Conservation (phyloP, 108 stramenopile genomes). For the Nitzschia putrida region DNA sequence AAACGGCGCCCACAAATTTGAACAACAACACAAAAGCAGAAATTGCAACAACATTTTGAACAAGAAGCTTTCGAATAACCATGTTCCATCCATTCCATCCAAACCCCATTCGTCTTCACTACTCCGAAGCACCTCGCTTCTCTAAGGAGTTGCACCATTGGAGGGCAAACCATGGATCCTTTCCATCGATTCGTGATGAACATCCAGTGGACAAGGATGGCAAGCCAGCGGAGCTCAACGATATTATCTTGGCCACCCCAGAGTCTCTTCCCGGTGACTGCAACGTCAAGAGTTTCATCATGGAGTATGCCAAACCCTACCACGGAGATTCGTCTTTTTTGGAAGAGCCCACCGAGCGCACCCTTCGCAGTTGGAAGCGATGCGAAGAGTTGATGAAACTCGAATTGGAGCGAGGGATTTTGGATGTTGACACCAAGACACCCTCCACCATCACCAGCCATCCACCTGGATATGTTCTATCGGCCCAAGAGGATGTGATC, state of each 20-base stretch:
- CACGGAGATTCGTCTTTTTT: constrained; percentile 55
- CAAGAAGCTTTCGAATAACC: neutral
- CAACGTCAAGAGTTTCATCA: constrained; percentile 56
- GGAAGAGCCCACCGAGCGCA: constrained; percentile 52
- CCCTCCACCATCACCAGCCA: constrained; percentile 66
- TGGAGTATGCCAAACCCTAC: constrained; percentile 47
- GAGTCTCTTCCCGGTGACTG: constrained; percentile 60
- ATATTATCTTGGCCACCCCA: constrained; percentile 15
- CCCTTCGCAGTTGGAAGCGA: constrained; percentile 40
- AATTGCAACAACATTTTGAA: constrained; percentile 7
- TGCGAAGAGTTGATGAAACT: constrained; percentile 49
- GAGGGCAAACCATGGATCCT: constrained; percentile 26
- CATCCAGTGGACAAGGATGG: constrained; percentile 5
- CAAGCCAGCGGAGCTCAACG: neutral
- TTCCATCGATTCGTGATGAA: constrained; percentile 14
- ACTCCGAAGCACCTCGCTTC: constrained; percentile 10
- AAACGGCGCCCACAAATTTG: neutral
- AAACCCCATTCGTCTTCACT: neutral
- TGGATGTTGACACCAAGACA: constrained; percentile 56
- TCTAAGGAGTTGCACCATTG: neutral
- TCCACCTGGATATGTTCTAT: constrained; percentile 61
- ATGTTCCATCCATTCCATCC: constrained; percentile 18
- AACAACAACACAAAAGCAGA: neutral
- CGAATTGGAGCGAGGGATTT: constrained; percentile 58
- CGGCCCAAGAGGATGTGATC: constrained; percentile 64